These are phyloP conservation scores for Baudoinia panamericana DNA, from an alignment of 495 filamentous ascomycete species.

Conservation along the genomic window DNA sequence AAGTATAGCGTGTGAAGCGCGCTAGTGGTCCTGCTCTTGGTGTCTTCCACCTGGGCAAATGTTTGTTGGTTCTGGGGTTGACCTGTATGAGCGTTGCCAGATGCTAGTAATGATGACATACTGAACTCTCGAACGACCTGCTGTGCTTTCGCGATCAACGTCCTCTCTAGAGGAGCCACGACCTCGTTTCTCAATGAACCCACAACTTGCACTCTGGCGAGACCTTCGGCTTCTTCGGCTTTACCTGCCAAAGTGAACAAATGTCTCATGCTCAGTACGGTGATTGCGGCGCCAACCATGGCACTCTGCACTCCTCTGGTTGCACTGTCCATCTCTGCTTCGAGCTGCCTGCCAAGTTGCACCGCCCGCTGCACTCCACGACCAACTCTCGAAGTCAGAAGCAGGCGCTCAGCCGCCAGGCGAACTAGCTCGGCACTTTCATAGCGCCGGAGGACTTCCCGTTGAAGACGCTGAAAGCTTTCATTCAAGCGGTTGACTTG, in stretches of 20 bases:
- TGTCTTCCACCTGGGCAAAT: slow-evolving; percentile 70
- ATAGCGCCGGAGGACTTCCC: slow-evolving; percentile 70
- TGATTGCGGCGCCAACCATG: slow-evolving; percentile 65
- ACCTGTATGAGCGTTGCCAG: slow-evolving; percentile 22
- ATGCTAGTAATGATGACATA: slow-evolving; percentile 45
- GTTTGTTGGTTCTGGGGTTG: slow-evolving; percentile 33
- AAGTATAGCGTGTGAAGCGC: slow-evolving; percentile 70
- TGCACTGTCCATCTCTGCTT: slow-evolving; percentile 59
- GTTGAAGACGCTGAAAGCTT: slow-evolving; percentile 68
- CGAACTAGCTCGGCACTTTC: slow-evolving; percentile 67
- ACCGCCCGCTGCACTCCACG: slow-evolving; percentile 63
- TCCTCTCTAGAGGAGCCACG: slow-evolving; percentile 54
- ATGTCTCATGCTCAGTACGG: slow-evolving; percentile 56
- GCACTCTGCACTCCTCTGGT: slow-evolving; percentile 48
- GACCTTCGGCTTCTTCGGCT: slow-evolving; percentile 61
- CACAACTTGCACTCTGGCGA: slow-evolving; percentile 58
- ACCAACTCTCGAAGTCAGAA: slow-evolving; percentile 64
- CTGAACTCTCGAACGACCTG: slow-evolving; percentile 76
- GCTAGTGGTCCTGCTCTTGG: slow-evolving; percentile 55
- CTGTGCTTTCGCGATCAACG: slow-evolving; percentile 55
- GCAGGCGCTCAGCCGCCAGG: slow-evolving; percentile 56
- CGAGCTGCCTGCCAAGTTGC: slow-evolving; percentile 70
- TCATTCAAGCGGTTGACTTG: slow-evolving; percentile 69
- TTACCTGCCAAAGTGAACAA: slow-evolving; percentile 49
- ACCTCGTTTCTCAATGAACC: slow-evolving; percentile 53